Evolutionary conservation across 805 yeast species (phyloP).

Genomic region (Teunomyces cretensis): DNA sequence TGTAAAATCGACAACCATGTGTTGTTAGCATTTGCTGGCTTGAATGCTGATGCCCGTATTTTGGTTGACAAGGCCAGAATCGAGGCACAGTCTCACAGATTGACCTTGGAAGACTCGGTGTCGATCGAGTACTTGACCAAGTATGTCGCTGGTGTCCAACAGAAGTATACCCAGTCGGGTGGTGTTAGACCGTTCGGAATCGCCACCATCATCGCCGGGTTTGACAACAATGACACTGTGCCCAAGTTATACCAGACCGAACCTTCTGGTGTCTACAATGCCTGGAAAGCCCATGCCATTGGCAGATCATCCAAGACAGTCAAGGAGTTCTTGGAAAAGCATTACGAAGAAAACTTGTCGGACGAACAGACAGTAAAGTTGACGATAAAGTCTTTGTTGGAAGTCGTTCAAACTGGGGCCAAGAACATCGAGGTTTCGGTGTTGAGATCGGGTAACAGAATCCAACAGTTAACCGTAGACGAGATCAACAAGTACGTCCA

Average conservation of each 20-base stretch:
- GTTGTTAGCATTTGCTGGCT: conserved; percentile 91
- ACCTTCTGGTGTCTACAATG: conserved; percentile 95
- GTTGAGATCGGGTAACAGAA: conserved; percentile 65
- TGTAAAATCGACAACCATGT: conserved; percentile 89
- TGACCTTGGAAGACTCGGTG: conserved; percentile 94
- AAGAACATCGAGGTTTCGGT: conserved; percentile 92
- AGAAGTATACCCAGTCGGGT: conserved; percentile 94
- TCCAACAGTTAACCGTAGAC: conserved; percentile 62
- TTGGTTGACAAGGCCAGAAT: conserved; percentile 93
- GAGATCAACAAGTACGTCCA: conserved; percentile 74
- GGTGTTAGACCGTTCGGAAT: conserved; percentile 99
- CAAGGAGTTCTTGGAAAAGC: conserved; percentile 90
- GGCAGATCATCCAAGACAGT: conserved; percentile 95
- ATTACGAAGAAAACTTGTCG: conserved; percentile 61
- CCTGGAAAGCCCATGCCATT: conserved; percentile 97
- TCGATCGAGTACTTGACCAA: conserved; percentile 88
- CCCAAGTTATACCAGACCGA: conserved; percentile 93
- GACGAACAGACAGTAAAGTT: conserved; percentile 75
- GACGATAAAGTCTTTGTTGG: conserved; percentile 83
- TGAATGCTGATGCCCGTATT: conserved; percentile 97
- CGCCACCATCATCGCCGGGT: conserved; percentile 92
- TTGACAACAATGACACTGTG: conserved; percentile 76
- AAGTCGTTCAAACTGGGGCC: conserved; percentile 97
- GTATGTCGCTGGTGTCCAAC: conserved; percentile 97
- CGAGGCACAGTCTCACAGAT: conserved; percentile 92